These are phyloP conservation scores for Lachancea lanzarotensis DNA, from an alignment of 805 yeast genomes.

Conservation along the genomic window DNA sequence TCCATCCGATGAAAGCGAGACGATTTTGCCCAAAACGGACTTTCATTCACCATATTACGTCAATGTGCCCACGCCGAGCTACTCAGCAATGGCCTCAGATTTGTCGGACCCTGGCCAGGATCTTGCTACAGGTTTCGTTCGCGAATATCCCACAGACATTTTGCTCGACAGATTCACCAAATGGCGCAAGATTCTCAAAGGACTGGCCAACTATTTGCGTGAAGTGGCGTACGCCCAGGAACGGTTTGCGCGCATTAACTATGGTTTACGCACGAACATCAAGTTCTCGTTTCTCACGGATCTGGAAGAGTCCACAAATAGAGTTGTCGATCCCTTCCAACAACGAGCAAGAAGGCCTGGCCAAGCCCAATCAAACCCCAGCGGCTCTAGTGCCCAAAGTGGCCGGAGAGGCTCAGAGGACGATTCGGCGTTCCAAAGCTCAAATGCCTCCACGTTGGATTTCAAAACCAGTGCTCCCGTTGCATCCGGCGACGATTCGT, in stretches of 20 bases:
- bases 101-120: constrained; percentile 16
- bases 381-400: not conserved
- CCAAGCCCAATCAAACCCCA: constrained; percentile 2
- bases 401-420: constrained; percentile 2
- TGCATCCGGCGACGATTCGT: constrained; percentile 12
- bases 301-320: constrained; percentile 29
- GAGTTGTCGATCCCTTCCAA: constrained; percentile 45
- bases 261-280: constrained; percentile 65
- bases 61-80: constrained; percentile 31
- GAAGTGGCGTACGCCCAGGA: constrained; percentile 78
- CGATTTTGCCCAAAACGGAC: constrained; percentile 26
- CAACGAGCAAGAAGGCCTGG: constrained; percentile 25
- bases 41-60: constrained; percentile 30
- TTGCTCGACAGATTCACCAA: constrained; percentile 72
- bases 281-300: constrained; percentile 35
- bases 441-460: not conserved
- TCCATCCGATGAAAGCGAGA: constrained; percentile 12
- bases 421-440: not conserved
- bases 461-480: constrained; percentile 2
- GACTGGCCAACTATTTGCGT: constrained; percentile 60
- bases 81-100: constrained; percentile 13
- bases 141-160: constrained; percentile 66
- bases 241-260: constrained; percentile 61
- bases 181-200: constrained; percentile 73
- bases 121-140: constrained; percentile 17